Percentiles rank a stretch among this genome's conserved stretches.
Evolutionary conservation across 108 stramenopile species (phyloP).

Genomic region (Cyclotella sp.): DNA sequence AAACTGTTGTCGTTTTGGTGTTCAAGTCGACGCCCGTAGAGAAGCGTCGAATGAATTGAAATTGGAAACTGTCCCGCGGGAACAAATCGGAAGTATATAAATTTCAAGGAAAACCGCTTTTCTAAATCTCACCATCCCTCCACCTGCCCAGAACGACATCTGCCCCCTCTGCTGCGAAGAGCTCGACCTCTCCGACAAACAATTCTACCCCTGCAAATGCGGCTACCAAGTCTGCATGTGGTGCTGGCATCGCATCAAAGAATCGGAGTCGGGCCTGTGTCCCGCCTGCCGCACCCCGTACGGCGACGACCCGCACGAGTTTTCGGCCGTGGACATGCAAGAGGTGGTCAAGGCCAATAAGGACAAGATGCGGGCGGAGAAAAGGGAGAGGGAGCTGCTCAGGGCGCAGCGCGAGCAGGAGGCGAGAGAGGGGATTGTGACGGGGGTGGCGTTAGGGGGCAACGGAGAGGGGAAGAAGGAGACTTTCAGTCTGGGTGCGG

Average conservation of each 20-base stretch:
- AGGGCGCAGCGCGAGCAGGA: constrained; percentile 65
- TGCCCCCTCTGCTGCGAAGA: constrained; percentile 99
- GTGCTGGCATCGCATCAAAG: constrained; percentile 99
- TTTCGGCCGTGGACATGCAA: constrained; percentile 93
- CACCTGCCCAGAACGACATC: constrained; percentile 40
- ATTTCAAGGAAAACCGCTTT: too few species aligned
- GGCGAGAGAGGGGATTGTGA: constrained; percentile 45
- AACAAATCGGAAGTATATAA: too few species aligned
- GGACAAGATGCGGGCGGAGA: constrained; percentile 85
- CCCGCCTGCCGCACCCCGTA: constrained; percentile 98
- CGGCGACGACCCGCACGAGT: constrained; percentile 96
- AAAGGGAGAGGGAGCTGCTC: constrained; percentile 74
- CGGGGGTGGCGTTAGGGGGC: constrained; percentile 24
- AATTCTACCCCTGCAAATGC: constrained; percentile 98
- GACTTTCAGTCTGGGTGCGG: constrained; percentile 21
- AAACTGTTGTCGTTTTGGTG: background rate
- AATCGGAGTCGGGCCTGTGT: constrained; percentile 94
- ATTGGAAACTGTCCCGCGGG: background rate
- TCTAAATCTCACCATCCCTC: background rate
- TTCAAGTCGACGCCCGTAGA: background rate
- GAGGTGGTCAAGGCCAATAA: constrained; percentile 91
- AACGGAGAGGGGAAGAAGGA: constrained; percentile 48
- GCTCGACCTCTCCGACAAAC: constrained; percentile 94
- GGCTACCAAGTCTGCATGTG: constrained; percentile 99
- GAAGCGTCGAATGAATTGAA: background rate